Evolutionary conservation across 2,329 filamentous ascomycete genomes (phyloP).

Genomic region (Microdochium trichocladiopsis): DNA sequence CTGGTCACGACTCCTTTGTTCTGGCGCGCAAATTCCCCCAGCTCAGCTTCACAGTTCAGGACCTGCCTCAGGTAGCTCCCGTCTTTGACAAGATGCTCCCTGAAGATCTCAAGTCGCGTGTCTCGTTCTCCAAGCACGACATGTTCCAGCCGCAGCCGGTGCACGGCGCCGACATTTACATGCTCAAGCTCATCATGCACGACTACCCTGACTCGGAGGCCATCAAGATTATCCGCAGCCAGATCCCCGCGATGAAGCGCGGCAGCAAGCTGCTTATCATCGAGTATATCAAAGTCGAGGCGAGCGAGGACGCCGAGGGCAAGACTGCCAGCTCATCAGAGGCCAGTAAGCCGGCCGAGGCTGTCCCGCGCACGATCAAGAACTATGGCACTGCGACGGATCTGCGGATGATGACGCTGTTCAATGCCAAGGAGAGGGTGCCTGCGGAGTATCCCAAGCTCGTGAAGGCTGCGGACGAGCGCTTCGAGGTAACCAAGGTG

Average conservation of each 20-base stretch:
- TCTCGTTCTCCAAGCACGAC: conserved; percentile 27
- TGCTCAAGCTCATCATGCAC: conserved; percentile 47
- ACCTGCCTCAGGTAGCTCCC: conserved; percentile 28
- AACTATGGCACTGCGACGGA: conserved; percentile 29
- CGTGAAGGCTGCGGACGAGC: not conserved
- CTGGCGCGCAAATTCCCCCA: conserved; percentile 32
- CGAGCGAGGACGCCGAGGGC: conserved; percentile 3
- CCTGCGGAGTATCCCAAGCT: not conserved
- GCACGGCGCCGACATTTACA: conserved; percentile 37
- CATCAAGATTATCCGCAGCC: conserved; percentile 28
- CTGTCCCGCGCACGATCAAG: conserved; percentile 22
- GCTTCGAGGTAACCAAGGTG: not conserved
- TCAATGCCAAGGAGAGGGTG: conserved; percentile 1
- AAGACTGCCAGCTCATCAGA: conserved; percentile 1
- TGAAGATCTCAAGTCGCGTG: conserved; percentile 20
- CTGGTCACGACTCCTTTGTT: conserved; percentile 30
- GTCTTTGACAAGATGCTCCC: conserved; percentile 27
- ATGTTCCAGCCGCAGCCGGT: conserved; percentile 30
- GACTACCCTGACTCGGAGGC: conserved; percentile 43
- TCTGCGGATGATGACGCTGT: conserved; percentile 2
- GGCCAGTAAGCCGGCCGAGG: not conserved
- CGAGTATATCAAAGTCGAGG: conserved; percentile 29
- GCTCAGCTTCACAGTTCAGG: conserved; percentile 35
- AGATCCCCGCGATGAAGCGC: conserved; percentile 35
- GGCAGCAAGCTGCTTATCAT: conserved; percentile 30